Conservation (phyloP, 1,284 basidiomycete genomes). For the Apiotrichum gamsii region DNA sequence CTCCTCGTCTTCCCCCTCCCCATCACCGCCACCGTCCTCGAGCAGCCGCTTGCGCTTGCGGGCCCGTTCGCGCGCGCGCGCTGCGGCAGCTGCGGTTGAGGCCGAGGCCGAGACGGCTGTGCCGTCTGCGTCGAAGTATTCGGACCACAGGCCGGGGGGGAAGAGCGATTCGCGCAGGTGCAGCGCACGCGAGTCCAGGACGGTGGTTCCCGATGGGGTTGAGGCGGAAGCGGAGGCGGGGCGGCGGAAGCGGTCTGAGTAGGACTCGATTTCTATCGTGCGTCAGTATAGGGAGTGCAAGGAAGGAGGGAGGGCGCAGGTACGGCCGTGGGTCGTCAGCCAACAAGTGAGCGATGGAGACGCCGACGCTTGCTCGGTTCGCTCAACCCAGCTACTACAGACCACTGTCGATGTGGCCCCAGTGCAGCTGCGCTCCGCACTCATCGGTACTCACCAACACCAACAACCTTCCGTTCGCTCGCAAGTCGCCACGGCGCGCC, state of each 20-base stretch:
- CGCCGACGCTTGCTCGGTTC: too few relatives aligned
- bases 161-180: slow-evolving; percentile 36
- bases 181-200: slow-evolving; percentile 26
- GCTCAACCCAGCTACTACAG: too few relatives aligned
- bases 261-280: slow-evolving; percentile 43
- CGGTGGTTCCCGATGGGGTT: slow-evolving; percentile 1
- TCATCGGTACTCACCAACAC: slow-evolving; percentile 35
- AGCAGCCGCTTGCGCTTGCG: slow-evolving; percentile 6
- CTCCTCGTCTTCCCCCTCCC: slow-evolving; percentile 2
- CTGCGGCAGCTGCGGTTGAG: too few relatives aligned
- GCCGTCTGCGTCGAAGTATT: slow-evolving; percentile 36
- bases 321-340: too few relatives aligned
- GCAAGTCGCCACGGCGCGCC: slow-evolving; percentile 37
- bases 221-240: slow-evolving; percentile 2
- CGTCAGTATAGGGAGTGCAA: not conserved
- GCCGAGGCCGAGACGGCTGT: not conserved
- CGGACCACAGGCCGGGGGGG: slow-evolving; percentile 41
- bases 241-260: slow-evolving; percentile 35
- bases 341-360: too few relatives aligned
- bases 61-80: slow-evolving; percentile 2
- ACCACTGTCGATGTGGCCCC: too few relatives aligned
- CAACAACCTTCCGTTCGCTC: slow-evolving; percentile 35
- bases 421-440: too few relatives aligned
- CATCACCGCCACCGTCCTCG: slow-evolving; percentile 8
- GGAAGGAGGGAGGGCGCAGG: too few relatives aligned